Percentiles rank a stretch among this genome's conserved stretches.
phyloP scores from a whole-genome alignment of 2,329 filamentous ascomycete genomes.

The Trichoderma breve region DNA sequence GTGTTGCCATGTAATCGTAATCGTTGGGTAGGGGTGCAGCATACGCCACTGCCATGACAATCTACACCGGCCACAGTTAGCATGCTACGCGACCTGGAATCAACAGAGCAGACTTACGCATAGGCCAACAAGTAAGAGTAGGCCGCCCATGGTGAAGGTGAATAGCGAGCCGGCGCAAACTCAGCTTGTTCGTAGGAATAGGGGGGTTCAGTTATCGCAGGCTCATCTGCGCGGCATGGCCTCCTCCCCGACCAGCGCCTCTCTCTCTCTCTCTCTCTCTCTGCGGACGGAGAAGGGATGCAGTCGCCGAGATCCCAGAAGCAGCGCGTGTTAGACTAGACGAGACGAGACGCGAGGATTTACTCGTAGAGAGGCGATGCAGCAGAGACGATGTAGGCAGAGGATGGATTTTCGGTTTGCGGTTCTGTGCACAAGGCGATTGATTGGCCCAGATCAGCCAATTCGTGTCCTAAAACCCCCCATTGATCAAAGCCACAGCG shows the following conservation, averaged over 20 bases:
- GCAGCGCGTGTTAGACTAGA: not conserved
- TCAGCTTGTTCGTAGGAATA: conserved; percentile 8
- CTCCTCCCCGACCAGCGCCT: conserved; percentile 5
- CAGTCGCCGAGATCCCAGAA: not conserved
- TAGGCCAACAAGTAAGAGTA: conserved; percentile 21
- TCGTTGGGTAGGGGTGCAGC: conserved; percentile 27
- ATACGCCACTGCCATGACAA: conserved; percentile 60
- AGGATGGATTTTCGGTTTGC: conserved; percentile 8
- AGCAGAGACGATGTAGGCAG: conserved; percentile 10
- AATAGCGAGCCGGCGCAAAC: conserved; percentile 19
- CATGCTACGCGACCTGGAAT: not conserved
- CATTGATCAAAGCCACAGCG: conserved; percentile 3
- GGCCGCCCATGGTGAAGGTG: conserved; percentile 21
- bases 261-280: not conserved
- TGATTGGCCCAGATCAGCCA: conserved; percentile 20
- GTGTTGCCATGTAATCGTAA: not conserved
- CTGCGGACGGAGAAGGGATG: not conserved
- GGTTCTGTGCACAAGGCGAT: conserved; percentile 9
- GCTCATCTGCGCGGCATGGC: conserved; percentile 21
- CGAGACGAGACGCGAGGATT: not conserved
- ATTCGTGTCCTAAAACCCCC: conserved; percentile 17
- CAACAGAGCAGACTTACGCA: conserved; percentile 17
- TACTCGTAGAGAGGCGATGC: not conserved
- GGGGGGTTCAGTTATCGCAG: conserved; percentile 10
- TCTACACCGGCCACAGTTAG: conserved; percentile 32